Base-by-base conservation (phyloP, 148 eudicot species). In the Dianthus caryophyllus region DNA sequence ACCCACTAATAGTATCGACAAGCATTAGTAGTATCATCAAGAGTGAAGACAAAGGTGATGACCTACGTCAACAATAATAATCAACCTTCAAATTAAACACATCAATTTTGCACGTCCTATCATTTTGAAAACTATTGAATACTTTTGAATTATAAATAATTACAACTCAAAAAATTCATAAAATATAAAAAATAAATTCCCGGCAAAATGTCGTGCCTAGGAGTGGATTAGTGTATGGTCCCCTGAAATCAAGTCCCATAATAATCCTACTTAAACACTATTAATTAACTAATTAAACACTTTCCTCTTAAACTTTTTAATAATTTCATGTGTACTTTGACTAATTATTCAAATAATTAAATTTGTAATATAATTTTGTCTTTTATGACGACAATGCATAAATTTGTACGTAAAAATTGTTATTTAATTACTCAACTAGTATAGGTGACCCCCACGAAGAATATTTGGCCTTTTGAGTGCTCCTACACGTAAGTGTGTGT, bases 201-300 rank as follows among this genome's bases (percentile, higher is more conserved):
- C 73, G 70, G 65, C 78, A 75, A 64, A 33, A 64, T 69, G 78
- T 75, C 78, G 78, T 75, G 78, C 26, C 70, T 73, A 75, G 70
- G 78, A 75, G 78, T 75, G 78, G 78, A 64, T 69, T 52, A 20
- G 14, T 6, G 26, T 69, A 75, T 64, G 78, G 73, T 70, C 48
- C 21, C 61, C 70, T 56, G 67, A 64, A 70, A 65, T 39, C 78
- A 75, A 60, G 66, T 20, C 21, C 17, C 44, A 66, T 75, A 38
- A 66, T 69, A 38, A 69, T 43, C 27, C 41, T 7, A 18, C 33
- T 26, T 53, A 58, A 39, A 29, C 38, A 9, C 11, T 41, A 41
- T 41, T 4, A 9, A 48, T 48, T 48, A 5, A 31, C 16, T 58
- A 62, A 53, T 62, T 44, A 21, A 6, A 20, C 46, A 51, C 13